Base-by-base conservation (phyloP, 306 rosid genomes). In the Casuarina equisetifolia region DNA sequence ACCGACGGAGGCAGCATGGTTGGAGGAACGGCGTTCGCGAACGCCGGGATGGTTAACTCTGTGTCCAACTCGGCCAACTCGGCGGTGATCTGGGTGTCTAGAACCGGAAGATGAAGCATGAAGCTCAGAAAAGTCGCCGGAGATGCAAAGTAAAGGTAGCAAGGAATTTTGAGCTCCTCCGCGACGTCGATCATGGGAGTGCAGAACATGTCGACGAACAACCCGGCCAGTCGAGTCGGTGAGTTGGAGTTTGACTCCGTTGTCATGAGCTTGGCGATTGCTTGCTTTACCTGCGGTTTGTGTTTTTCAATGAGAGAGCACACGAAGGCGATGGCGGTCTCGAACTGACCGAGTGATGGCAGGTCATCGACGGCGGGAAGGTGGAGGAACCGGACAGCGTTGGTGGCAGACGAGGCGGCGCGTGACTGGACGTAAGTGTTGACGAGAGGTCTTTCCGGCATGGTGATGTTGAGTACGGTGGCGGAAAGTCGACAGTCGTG, bases 111-210 rank as follows among this genome's bases (percentile, higher is more conserved):
- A 61, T 86, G 87, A 59, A 88, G 83, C 74, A 50, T 5, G 71
- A 88, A 85, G 59, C 88, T 76, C 48, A 88, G 82, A 76, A 86
- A 90, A 20, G 83, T 73, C 64, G 91, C 91, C 12, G 92, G 85
- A 3, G 92, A 86, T 0, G 89, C 62, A 69, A 75, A 90, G 75
- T 53, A 86, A 25, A 90, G 87, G 87, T 86, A 88, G 79, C 86
- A 86, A 67, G 91, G 86, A 76, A 88, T 2, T 42, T 64, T 57
- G 61, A 90, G 82, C 57, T 88, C 96, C 38, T 74, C 40, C 9
- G 96, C 92, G 17, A 90, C 90, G 53, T 90, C 91, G 19, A 84
- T 80, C 74, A 82, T 51, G 57, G 90, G 6, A 66, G 89, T 85
- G 72, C 81, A 55, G 45, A 90, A 88, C 85, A 90, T 74, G 77